Percentiles rank a stretch among this genome's conserved stretches.
phyloP scores from a whole-genome alignment of 2,329 filamentous ascomycete species.

The Monosporascus sp. region DNA sequence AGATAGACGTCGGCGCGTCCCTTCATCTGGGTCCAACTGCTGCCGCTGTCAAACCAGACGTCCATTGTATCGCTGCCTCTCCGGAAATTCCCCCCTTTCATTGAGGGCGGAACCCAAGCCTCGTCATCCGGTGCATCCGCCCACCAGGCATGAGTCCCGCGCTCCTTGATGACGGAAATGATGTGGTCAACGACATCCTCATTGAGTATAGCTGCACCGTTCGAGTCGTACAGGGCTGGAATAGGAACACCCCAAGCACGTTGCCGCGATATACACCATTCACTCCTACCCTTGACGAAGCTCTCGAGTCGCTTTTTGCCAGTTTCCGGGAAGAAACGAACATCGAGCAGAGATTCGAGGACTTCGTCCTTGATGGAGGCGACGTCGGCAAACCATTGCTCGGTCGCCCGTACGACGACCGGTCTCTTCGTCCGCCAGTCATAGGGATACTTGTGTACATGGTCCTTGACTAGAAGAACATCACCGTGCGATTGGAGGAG shows the following conservation, averaged over 20 bases:
- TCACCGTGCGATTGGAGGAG: constrained; percentile 52
- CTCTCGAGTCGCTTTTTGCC: constrained; percentile 73
- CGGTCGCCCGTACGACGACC: constrained; percentile 84
- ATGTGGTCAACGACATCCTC: constrained; percentile 78
- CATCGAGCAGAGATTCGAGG: constrained; percentile 61
- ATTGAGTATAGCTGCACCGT: constrained; percentile 72
- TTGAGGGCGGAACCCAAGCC: constrained; percentile 66
- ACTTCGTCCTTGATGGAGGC: constrained; percentile 73
- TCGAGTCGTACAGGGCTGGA: constrained; percentile 74
- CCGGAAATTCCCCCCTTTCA: constrained; percentile 55
- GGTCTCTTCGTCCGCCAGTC: constrained; percentile 96
- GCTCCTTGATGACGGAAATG: constrained; percentile 67
- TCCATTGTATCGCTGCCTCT: constrained; percentile 96
- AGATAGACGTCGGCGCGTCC: constrained; percentile 77
- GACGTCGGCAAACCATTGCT: constrained; percentile 97
- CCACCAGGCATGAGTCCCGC: constrained; percentile 93
- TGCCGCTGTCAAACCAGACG: constrained; percentile 98
- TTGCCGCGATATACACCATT: constrained; percentile 98
- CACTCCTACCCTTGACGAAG: constrained; percentile 80
- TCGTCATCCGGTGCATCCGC: constrained; percentile 70
- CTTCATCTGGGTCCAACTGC: constrained; percentile 69
- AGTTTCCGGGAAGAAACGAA: constrained; percentile 72
- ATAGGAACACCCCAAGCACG: constrained; percentile 96
- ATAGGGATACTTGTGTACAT: constrained; percentile 92
- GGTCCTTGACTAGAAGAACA: constrained; percentile 64